Evolutionary conservation across 176 grass and related monocot species (phyloP).

Genomic region (Bonia amplexicaulis): DNA sequence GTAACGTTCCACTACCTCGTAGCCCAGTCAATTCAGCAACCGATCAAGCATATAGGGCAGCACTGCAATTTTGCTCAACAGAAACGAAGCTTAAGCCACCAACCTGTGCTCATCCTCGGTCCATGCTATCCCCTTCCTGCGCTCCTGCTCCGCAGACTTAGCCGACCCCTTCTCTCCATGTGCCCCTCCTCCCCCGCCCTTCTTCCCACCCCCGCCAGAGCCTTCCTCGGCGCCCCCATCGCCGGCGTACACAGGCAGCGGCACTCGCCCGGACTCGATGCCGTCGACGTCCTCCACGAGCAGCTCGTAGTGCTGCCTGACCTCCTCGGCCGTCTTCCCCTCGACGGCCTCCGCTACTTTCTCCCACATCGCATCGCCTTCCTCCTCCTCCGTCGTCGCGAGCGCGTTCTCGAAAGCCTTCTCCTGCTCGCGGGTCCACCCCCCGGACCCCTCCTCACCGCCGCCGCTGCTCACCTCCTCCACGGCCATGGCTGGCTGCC

Average conservation of each 20-base stretch:
- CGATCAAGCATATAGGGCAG: neutral
- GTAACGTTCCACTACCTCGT: neutral
- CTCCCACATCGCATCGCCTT: conserved; percentile 52
- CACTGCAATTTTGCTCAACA: neutral
- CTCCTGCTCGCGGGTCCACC: conserved; percentile 76
- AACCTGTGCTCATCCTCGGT: conserved; percentile 99
- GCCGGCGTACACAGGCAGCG: conserved; percentile 54
- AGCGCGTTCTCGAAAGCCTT: conserved; percentile 86
- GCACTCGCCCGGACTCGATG: conserved; percentile 76
- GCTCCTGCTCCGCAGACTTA: conserved; percentile 74
- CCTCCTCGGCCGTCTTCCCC: conserved; percentile 62
- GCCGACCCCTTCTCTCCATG: conserved; percentile 53
- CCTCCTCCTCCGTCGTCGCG: conserved; percentile 34
- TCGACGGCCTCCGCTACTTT: conserved; percentile 52
- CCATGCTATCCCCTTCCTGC: conserved; percentile 93
- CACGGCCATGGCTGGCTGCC: conserved; percentile 25
- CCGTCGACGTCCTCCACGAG: conserved; percentile 67
- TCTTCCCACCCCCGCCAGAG: conserved; percentile 39
- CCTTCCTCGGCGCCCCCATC: conserved; percentile 35
- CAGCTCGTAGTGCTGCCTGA: conserved; percentile 75
- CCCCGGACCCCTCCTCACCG: conserved; percentile 15
- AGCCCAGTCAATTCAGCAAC: conserved; percentile 22
- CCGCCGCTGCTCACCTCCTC: conserved; percentile 75
- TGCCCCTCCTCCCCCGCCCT: conserved; percentile 31
- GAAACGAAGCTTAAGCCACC: neutral